Conservation (phyloP, 2,329 filamentous ascomycete genomes). For the Sporothrix brunneoviolacea region DNA sequence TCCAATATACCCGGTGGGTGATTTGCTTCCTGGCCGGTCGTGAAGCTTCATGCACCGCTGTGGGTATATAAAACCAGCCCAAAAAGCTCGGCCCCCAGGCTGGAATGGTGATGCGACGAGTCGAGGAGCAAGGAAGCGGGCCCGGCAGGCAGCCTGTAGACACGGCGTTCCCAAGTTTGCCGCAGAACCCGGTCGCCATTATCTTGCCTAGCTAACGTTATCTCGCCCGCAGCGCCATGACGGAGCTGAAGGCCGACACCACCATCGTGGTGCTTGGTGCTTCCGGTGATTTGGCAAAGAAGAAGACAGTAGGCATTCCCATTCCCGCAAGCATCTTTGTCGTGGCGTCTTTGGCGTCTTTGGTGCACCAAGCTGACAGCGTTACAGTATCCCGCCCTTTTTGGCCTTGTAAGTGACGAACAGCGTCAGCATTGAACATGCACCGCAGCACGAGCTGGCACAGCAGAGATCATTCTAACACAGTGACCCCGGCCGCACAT, state of each 20-base stretch:
- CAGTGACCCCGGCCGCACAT: not conserved
- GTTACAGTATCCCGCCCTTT: slow-evolving; percentile 83
- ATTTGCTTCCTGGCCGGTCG: not conserved
- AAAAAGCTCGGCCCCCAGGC: no score
- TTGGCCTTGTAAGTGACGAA: slow-evolving; percentile 74
- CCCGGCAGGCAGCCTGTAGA: no score
- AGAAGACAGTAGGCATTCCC: slow-evolving; percentile 72
- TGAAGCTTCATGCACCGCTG: slow-evolving; percentile 1
- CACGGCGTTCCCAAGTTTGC: not conserved
- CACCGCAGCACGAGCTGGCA: no score
- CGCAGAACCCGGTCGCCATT: not conserved
- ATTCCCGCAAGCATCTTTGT: slow-evolving; percentile 3
- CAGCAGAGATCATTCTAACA: not conserved
- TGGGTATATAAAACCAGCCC: no score
- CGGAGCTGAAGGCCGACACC: slow-evolving; percentile 98
- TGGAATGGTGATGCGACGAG: no score
- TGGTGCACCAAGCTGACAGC: slow-evolving; percentile 23
- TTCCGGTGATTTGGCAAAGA: slow-evolving; percentile 96
- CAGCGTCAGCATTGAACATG: not conserved
- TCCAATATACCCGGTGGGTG: slow-evolving; percentile 7
- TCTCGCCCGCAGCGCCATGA: slow-evolving; percentile 49
- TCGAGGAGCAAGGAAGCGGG: no score
- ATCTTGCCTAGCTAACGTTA: slow-evolving; percentile 3
- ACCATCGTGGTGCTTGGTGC: slow-evolving; percentile 93
- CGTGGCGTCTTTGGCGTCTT: not conserved